Evolutionary conservation across 139 green algal species (phyloP), one percentile per base, ranked within the genome.

Genomic region (Tetraselmis chui): DNA sequence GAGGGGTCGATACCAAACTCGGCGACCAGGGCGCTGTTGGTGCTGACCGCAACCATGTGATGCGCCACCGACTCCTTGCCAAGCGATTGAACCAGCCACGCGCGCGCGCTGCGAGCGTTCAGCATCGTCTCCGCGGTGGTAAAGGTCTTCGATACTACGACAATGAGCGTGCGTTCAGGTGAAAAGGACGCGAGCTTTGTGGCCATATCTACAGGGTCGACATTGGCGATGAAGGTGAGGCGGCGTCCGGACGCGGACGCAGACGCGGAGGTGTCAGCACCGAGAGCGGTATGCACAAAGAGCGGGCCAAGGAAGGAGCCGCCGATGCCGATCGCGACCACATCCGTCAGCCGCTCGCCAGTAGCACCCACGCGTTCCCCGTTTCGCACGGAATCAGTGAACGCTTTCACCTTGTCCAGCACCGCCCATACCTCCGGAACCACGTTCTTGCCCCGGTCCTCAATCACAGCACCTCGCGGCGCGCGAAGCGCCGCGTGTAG

Each of bases 11-110:
- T 99, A 82, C 97, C 97, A 91, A 99, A 99, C 86, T 97, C 93
- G 82, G 94, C 96, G 29, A 99, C 97, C 1, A 98, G 92, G 91
- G 97, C 96, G 26, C 98, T 87, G 93, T 99, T 99, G 85, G 97
- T 99, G 84, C 86, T 95, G n/a, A 99, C 97, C 1, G 97, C 97
- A 75, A 99, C 95, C 97, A 99, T 99, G 92, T 99, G 97, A 92
- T 98, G 97, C 25, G 93, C 85, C 1, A 99, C 95, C 0, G 96
- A 85, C 0, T 93, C 92, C 25, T 89, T 31, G 25, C 93, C 94
- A 24, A 98, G 90, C 32, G 92, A 84, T 28, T 88, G 81, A 0
- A 84, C 93, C 74, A 98, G 89, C 95, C 95, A 98, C 1, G 90
- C 89, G 79, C 94, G 87, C 82, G 97, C 95, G 27, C 95, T 99